Evolutionary conservation across 257 asterid species (phyloP).

Genomic region (Capsicum pubescens): DNA sequence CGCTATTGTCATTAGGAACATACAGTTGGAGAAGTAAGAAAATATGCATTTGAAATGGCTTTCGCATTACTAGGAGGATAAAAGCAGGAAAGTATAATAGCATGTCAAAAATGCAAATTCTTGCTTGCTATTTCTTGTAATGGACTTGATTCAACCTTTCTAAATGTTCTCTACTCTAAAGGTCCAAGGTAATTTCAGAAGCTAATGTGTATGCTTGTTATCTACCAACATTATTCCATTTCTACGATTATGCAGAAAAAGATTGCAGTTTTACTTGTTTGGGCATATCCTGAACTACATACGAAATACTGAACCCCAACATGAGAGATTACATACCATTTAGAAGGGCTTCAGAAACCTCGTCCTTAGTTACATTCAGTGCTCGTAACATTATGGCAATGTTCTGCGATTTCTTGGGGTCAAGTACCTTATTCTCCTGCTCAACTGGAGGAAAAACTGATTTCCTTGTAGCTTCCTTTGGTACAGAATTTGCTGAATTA

Average conservation of each 20-base stretch:
- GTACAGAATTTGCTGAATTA: constrained; percentile 59
- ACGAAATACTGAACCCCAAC: not conserved
- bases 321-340: constrained; percentile 64
- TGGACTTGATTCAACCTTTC: constrained; percentile 22
- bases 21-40: constrained; percentile 12
- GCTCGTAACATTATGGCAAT: constrained; percentile 92
- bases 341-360: constrained; percentile 86
- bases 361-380: constrained; percentile 85
- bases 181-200: not conserved
- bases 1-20: not conserved
- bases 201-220: not conserved
- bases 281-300: not conserved
- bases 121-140: not conserved
- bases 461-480: constrained; percentile 65
- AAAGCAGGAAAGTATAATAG: not conserved
- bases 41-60: constrained; percentile 7
- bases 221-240: not conserved
- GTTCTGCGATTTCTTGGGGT: constrained; percentile 97
- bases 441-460: constrained; percentile 52
- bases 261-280: not conserved
- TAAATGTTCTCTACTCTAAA: constrained; percentile 6
- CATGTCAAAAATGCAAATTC: constrained; percentile 17
- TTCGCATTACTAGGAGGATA: not conserved
- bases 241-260: not conserved
- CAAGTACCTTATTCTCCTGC: constrained; percentile 82